phyloP scores from a whole-genome alignment of 1,284 basidiomycete species.

The Ceraceosorus guamensis region DNA sequence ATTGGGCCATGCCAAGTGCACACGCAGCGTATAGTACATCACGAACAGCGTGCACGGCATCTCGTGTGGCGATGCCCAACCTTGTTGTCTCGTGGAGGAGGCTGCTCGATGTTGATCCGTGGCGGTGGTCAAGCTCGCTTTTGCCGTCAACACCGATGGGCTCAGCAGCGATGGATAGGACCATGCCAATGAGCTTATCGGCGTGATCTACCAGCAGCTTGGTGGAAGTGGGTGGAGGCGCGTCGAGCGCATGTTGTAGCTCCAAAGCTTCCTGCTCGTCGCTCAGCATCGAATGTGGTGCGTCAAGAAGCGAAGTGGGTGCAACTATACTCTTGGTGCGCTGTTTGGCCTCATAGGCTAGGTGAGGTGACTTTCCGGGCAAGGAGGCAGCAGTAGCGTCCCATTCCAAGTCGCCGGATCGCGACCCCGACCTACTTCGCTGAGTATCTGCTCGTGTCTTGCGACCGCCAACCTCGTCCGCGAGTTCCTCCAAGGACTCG shows the following conservation, averaged over 20 bases:
- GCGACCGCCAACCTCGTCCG: too few species aligned
- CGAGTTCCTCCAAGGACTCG: too few species aligned
- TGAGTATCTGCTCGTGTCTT: too few species aligned
- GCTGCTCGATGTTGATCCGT: slow-evolving; percentile 8
- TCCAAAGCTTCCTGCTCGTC: slow-evolving; percentile 24
- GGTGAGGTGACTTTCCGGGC: too few species aligned
- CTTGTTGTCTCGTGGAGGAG: slow-evolving; percentile 18
- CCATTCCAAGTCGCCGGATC: too few species aligned
- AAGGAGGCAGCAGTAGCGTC: too few species aligned
- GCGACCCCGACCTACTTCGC: too few species aligned
- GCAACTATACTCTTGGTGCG: too few species aligned
- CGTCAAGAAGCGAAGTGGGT: not conserved
- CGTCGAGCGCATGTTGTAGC: slow-evolving; percentile 19
- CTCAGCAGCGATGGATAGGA: slow-evolving; percentile 26
- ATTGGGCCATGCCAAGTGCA: slow-evolving; percentile 16
- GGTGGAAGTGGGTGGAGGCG: slow-evolving; percentile 12
- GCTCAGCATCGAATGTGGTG: slow-evolving; percentile 14
- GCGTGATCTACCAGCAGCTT: slow-evolving; percentile 18
- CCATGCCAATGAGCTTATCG: slow-evolving; percentile 21
- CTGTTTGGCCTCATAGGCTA: too few species aligned
- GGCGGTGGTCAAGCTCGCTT: slow-evolving; percentile 14
- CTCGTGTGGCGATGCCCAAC: slow-evolving; percentile 15
- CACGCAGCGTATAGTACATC: slow-evolving; percentile 30
- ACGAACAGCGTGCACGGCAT: slow-evolving; percentile 22
- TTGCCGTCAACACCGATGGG: slow-evolving; percentile 22